Percentiles rank a stretch among this genome's conserved stretches.
Evolutionary conservation across 495 filamentous ascomycete species (phyloP).

Genomic region (Neurospora cerealis): DNA sequence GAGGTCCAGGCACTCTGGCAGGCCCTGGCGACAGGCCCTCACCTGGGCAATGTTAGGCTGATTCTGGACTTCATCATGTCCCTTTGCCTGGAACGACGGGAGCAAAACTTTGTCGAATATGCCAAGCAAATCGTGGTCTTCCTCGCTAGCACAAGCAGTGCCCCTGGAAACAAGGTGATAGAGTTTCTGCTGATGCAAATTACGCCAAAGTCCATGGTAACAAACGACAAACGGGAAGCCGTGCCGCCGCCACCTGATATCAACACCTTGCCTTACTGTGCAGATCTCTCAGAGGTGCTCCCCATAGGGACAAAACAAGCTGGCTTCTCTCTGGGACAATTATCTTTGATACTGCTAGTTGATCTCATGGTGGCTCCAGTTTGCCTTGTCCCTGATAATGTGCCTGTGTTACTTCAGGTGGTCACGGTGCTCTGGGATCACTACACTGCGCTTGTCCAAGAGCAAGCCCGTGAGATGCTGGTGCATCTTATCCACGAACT

Average conservation of each 20-base stretch:
- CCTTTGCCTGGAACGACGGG: conserved; percentile 81
- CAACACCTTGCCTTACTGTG: conserved; percentile 72
- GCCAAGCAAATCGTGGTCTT: conserved; percentile 97
- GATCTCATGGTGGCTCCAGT: conserved; percentile 93
- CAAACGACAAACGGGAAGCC: conserved; percentile 65
- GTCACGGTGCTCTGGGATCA: conserved; percentile 94
- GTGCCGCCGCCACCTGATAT: conserved; percentile 65
- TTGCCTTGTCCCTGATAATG: conserved; percentile 61
- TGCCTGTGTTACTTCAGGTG: conserved; percentile 81
- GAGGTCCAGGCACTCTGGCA: conserved; percentile 98
- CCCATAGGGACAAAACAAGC: conserved; percentile 85
- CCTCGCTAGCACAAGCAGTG: conserved; percentile 77
- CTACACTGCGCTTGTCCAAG: conserved; percentile 88
- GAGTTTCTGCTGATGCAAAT: conserved; percentile 89
- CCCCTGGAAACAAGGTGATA: conserved; percentile 72
- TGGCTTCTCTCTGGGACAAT: conserved; percentile 82
- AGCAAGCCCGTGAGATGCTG: conserved; percentile 94
- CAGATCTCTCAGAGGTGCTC: conserved; percentile 67
- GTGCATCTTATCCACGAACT: conserved; percentile 96
- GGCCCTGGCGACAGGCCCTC: conserved; percentile 84
- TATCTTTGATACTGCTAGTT: conserved; percentile 87
- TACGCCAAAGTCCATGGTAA: conserved; percentile 81
- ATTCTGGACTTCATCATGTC: conserved; percentile 93
- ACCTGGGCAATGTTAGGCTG: conserved; percentile 90
- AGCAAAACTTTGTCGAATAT: conserved; percentile 95